Evolutionary conservation across 345 rosid species (phyloP).

Genomic region (Syzygium oleosum): DNA sequence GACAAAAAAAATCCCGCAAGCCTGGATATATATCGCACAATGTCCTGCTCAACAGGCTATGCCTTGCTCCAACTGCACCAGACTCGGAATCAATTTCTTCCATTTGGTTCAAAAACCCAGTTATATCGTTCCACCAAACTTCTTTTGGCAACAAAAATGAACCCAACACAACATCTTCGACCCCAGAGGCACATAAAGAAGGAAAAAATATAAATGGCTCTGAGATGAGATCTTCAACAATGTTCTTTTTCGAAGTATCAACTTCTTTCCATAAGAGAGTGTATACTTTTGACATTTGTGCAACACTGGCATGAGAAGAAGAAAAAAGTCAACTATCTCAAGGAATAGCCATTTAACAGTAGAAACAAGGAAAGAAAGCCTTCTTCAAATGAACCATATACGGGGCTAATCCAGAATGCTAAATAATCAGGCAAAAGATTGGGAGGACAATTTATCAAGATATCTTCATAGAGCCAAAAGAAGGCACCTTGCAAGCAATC

Average conservation of each 20-base stretch:
- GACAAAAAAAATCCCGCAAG: slow-evolving; percentile 73
- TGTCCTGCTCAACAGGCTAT: slow-evolving; percentile 36
- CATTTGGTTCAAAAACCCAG: slow-evolving; percentile 42
- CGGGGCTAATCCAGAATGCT: not conserved
- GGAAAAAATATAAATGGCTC: slow-evolving; percentile 70
- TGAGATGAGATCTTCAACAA: slow-evolving; percentile 36
- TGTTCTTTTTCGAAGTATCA: slow-evolving; percentile 31
- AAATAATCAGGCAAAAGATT: not conserved
- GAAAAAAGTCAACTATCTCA: not conserved
- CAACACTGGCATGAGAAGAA: slow-evolving; percentile 46
- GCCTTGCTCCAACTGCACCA: slow-evolving; percentile 16
- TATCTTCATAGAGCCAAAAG: not conserved
- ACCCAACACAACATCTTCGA: slow-evolving; percentile 46
- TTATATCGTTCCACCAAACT: slow-evolving; percentile 67
- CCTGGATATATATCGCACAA: slow-evolving; percentile 71
- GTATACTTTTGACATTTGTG: slow-evolving; percentile 69
- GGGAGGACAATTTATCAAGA: not conserved
- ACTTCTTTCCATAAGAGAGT: slow-evolving; percentile 64
- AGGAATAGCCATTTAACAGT: not conserved
- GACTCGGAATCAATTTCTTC: slow-evolving; percentile 26
- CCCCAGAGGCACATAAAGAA: slow-evolving; percentile 24
- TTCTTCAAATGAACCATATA: not conserved
- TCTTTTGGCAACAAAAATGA: slow-evolving; percentile 49
- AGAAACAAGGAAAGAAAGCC: not conserved
- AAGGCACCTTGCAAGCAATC: not conserved